A percentile compares a stretch with the other conserved stretches of the same genome.
These are phyloP conservation scores for Martiniozyma abietophila DNA, from an alignment of 805 yeast genomes.

Conservation along the genomic window DNA sequence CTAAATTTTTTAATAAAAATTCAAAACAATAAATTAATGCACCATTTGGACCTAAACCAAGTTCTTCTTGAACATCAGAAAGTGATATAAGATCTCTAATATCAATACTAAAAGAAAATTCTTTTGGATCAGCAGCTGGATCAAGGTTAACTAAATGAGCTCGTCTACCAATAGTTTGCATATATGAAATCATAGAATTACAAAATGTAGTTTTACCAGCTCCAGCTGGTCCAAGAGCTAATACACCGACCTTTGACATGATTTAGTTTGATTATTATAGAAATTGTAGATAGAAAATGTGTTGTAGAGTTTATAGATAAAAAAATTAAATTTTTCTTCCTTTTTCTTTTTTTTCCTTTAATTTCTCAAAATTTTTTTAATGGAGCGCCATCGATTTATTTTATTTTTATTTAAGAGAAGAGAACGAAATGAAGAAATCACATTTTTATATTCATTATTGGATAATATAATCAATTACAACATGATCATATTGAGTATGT, in stretches of 20 bases:
- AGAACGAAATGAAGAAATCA: too few species aligned
- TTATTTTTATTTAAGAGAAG: too few species aligned
- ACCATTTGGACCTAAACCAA: conserved; percentile 92
- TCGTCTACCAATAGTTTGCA: conserved; percentile 84
- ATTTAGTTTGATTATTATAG: too few species aligned
- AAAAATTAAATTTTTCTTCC: conserved; percentile 1
- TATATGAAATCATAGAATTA: conserved; percentile 73
- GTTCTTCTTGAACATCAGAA: conserved; percentile 92
- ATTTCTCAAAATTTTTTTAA: too few species aligned
- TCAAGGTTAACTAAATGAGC: conserved; percentile 93
- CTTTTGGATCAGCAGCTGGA: conserved; percentile 94
- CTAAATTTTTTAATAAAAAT: conserved; percentile 77
- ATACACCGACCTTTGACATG: conserved; percentile 92
- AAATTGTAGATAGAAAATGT: background rate
- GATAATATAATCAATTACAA: too few species aligned
- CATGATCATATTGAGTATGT: too few species aligned
- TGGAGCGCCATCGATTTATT: too few species aligned
- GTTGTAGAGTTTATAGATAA: background rate
- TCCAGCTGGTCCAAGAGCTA: conserved; percentile 96
- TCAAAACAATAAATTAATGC: conserved; percentile 91
- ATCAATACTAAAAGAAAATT: conserved; percentile 86
- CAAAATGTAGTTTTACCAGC: conserved; percentile 95
- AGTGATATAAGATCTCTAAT: conserved; percentile 83
- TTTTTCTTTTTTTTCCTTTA: too few species aligned
- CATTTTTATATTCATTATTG: too few species aligned